Evolutionary conservation across 2,329 filamentous ascomycete genomes (phyloP).

Genomic region (Monosporascus cannonballus): DNA sequence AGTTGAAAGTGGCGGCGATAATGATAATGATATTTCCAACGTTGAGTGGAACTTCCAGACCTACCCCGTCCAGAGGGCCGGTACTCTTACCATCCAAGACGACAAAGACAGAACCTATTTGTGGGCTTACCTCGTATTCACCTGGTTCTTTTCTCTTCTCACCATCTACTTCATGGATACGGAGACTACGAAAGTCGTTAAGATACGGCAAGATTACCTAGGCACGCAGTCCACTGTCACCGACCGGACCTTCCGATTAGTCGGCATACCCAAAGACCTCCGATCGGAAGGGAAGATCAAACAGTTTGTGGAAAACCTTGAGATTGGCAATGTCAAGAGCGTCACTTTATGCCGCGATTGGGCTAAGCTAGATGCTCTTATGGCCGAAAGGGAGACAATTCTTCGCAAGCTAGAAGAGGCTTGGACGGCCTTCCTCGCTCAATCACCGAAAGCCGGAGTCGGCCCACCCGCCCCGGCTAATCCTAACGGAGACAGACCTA

Average conservation of each 20-base stretch:
- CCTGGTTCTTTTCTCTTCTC: conserved; percentile 82
- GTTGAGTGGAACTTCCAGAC: neutral
- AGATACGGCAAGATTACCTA: conserved; percentile 81
- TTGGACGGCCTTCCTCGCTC: conserved; percentile 72
- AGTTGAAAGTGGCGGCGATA: conserved; percentile 1
- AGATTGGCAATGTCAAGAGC: conserved; percentile 83
- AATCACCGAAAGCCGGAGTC: conserved; percentile 34
- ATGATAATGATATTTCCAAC: neutral
- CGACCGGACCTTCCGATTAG: conserved; percentile 86
- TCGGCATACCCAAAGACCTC: conserved; percentile 76
- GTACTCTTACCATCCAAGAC: conserved; percentile 1
- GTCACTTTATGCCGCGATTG: conserved; percentile 85
- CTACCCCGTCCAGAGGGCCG: neutral
- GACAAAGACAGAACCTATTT: conserved; percentile 48
- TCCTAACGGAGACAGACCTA: conserved; percentile 9
- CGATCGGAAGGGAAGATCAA: conserved; percentile 79
- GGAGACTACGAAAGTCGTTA: conserved; percentile 80
- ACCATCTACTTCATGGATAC: conserved; percentile 77
- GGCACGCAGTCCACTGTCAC: conserved; percentile 94
- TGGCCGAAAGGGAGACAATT: conserved; percentile 58
- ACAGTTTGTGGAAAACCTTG: conserved; percentile 76
- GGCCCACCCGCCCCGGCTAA: conserved; percentile 7
- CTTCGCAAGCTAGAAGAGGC: conserved; percentile 73
- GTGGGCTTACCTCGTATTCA: conserved; percentile 93
- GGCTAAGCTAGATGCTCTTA: conserved; percentile 70